Percentiles rank a stretch among this genome's conserved stretches.
Conservation (phyloP, 352 stramenopile species). For the Phytophthora pseudosyringae region DNA sequence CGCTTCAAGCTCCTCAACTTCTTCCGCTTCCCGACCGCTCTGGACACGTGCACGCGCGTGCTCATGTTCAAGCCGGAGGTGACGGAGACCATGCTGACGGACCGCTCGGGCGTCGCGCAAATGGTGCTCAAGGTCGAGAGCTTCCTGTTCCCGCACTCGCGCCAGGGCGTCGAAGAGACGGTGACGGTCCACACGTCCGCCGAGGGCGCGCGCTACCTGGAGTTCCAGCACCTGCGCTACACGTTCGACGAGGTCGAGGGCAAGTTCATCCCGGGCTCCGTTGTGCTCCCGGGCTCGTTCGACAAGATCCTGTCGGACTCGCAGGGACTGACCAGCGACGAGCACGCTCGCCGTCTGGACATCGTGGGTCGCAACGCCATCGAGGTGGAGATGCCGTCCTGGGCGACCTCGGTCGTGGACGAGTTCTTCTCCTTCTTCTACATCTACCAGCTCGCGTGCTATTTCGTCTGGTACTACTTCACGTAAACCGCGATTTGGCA, state of each 20-base stretch:
- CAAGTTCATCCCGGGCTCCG: conserved; percentile 57
- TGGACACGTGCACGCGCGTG: conserved; percentile 58
- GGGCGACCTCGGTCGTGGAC: conserved; percentile 55
- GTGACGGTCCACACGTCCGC: conserved; percentile 47
- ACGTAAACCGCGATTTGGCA: no score
- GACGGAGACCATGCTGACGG: conserved; percentile 62
- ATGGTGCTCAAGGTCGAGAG: conserved; percentile 61
- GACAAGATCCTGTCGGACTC: conserved; percentile 54
- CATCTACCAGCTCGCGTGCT: conserved; percentile 88
- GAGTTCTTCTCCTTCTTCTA: conserved; percentile 82
- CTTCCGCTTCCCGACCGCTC: conserved; percentile 51
- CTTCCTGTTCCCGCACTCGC: conserved; percentile 47
- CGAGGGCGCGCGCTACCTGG: conserved; percentile 49
- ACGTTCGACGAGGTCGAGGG: conserved; percentile 53
- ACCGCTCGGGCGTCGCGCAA: conserved; percentile 62
- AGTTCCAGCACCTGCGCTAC: conserved; percentile 75
- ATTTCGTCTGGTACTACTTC: conserved; percentile 87
- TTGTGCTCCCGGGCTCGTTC: conserved; percentile 57
- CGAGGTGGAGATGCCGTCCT: conserved; percentile 66
- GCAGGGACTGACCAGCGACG: conserved; percentile 47
- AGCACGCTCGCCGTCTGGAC: conserved; percentile 48
- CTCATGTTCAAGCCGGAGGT: conserved; percentile 66
- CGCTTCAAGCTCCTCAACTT: conserved; percentile 62
- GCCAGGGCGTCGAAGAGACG: conserved; percentile 60
- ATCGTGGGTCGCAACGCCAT: conserved; percentile 70